A percentile compares a stretch with the other conserved stretches of the same genome.
phyloP scores from a whole-genome alignment of 352 stramenopile genomes.

The Phytopythium sindhum region DNA sequence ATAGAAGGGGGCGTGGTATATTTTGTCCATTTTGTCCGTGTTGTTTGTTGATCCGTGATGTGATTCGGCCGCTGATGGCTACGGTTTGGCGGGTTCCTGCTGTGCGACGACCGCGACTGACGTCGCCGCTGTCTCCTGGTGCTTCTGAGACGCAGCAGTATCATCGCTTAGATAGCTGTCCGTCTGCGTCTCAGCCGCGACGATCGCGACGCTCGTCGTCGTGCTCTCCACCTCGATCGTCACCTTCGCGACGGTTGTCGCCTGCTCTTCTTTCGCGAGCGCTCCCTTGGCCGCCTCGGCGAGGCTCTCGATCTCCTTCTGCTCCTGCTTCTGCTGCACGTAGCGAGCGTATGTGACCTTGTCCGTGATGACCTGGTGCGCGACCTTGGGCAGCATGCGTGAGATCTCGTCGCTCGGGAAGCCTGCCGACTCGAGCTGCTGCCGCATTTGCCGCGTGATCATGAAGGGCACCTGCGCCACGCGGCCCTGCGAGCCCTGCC shows the following conservation, averaged over 20 bases:
- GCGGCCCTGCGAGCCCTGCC: constrained; percentile 33
- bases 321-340: constrained; percentile 26
- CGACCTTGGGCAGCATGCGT: constrained; percentile 45
- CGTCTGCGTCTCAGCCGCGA: not conserved
- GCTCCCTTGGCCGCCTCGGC: constrained; percentile 20
- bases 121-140: not conserved
- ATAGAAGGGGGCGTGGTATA: not conserved
- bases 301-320: constrained; percentile 17
- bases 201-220: not conserved
- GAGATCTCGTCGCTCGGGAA: constrained; percentile 66
- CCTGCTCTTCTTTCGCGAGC: constrained; percentile 14
- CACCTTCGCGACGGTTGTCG: not conserved
- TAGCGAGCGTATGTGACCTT: constrained; percentile 60
- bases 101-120: not conserved
- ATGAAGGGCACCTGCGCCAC: constrained; percentile 81
- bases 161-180: not conserved
- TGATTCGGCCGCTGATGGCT: not conserved
- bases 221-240: not conserved
- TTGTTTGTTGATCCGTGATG: not conserved
- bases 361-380: constrained; percentile 57
- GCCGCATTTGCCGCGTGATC: constrained; percentile 74
- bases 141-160: not conserved
- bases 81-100: not conserved
- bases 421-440: constrained; percentile 47
- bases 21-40: not conserved